Conservation (phyloP, 1,139 yeast genomes). For the Suhomyces bribrorum region DNA sequence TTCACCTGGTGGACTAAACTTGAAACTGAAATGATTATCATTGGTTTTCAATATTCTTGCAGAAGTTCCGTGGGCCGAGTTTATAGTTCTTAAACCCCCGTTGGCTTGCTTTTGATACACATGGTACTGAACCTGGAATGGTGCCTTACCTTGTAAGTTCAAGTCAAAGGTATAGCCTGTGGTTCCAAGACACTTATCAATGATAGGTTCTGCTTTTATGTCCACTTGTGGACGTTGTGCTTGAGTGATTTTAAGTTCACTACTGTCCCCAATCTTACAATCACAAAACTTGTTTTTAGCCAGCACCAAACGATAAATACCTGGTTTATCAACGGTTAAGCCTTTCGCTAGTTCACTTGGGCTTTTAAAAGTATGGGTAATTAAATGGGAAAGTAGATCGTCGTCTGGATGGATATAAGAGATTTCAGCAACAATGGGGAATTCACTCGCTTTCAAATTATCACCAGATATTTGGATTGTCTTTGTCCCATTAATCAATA, state of each 20-base stretch:
- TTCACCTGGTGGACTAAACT: conserved; percentile 75
- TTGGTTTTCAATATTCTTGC: conserved; percentile 28
- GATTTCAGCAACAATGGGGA: conserved; percentile 51
- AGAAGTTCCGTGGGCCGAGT: conserved; percentile 32
- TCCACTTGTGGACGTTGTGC: conserved; percentile 52
- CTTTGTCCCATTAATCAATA: conserved; percentile 44
- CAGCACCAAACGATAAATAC: conserved; percentile 56
- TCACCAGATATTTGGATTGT: conserved; percentile 26
- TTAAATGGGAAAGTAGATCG: conserved; percentile 24
- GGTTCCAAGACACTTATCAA: conserved; percentile 90
- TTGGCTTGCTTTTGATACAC: conserved; percentile 51
- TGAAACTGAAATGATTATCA: conserved; percentile 42
- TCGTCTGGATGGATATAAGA: conserved; percentile 31
- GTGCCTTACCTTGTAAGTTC: conserved; percentile 76
- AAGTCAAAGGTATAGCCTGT: conserved; percentile 75
- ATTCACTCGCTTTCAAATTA: conserved; percentile 32
- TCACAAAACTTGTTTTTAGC: conserved; percentile 64
- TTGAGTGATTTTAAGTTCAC: conserved; percentile 20
- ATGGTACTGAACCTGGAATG: conserved; percentile 66
- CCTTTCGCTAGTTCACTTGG: conserved; percentile 31
- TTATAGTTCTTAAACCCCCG: conserved; percentile 35
- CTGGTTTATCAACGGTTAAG: conserved; percentile 55
- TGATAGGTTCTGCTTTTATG: conserved; percentile 59
- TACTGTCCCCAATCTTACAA: conserved; percentile 50
- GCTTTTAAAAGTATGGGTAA: conserved; percentile 40